Base-by-base conservation (phyloP, 768 basidiomycete species). In the Rubroboletus pulcherrimus region DNA sequence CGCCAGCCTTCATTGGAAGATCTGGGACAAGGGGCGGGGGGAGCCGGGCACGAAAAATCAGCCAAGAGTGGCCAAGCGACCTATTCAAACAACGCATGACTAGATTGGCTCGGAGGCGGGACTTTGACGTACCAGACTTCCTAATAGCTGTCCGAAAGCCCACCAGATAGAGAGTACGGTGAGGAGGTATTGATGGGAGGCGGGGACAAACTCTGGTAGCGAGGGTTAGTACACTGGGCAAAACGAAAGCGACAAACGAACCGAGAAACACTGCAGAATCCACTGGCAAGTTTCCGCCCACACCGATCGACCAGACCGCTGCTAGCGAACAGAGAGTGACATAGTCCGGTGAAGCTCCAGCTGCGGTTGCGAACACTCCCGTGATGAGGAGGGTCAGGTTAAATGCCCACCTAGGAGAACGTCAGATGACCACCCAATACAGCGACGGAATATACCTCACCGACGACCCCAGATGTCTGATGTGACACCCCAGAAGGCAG, bases 141-240 rank as follows among this genome's bases (percentile, higher is more conserved):
- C 85, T 46, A 86, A 64, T 0, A 89, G 77, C 65, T 89, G 89
- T 3, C 87, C 87, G 34, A 90, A 75, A 6, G 86, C 84, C 89
- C 89, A 91, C 85, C 86, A 91, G 37, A 89, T 80, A 0, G 87
- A 88, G 17, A 91, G 76, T 14, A 90, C 73, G 0, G 88, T 89
- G 34, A 91, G 74, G 4, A 91, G 75, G 63, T 88, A 90, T 63
- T 91, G 89, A 57, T 90, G 86, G 1, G 82, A 81, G 3, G 80
- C 79, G 0, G 89, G 89, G 0, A 87, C 65, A 63, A 87, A 88
- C 62, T 91, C 86, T 85, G 52, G 31, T 5, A 46, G 11, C 1
- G 15, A 46, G 17, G 5, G n/a, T 61, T 44, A 21, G 29, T 26
- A 30, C 14, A 14, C 11, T 7, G 10, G 21, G 26, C 8, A 14